Conservation (phyloP, 192 early-diverging fungal species). For the Dissophora ornata region DNA sequence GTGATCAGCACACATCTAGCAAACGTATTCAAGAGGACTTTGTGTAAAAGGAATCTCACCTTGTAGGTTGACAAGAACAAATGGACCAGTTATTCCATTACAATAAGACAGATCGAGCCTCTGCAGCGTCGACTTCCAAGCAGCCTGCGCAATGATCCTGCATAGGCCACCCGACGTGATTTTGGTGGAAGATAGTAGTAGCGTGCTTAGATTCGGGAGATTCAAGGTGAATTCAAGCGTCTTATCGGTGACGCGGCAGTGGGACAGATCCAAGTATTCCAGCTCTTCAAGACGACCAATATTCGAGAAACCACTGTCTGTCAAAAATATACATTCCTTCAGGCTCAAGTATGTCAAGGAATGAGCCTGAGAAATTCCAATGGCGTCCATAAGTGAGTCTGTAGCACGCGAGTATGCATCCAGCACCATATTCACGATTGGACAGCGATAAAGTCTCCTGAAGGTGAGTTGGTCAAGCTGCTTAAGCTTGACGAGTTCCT, state of each 20-base stretch:
- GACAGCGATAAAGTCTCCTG: slow-evolving; percentile 40
- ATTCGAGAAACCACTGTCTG: slow-evolving; percentile 55
- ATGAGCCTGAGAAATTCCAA: slow-evolving; percentile 43
- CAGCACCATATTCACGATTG: slow-evolving; percentile 53
- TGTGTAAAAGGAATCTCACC: slow-evolving; percentile 38
- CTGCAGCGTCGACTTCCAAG: slow-evolving; percentile 37
- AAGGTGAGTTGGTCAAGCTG: slow-evolving; percentile 47
- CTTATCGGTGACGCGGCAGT: slow-evolving; percentile 63
- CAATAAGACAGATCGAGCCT: slow-evolving; percentile 55
- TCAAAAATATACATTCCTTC: slow-evolving; percentile 57
- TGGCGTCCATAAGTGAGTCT: slow-evolving; percentile 57
- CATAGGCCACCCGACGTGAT: slow-evolving; percentile 61
- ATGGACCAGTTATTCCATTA: slow-evolving; percentile 26
- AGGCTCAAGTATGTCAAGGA: slow-evolving; percentile 55
- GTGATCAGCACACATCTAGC: no score
- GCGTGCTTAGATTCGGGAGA: slow-evolving; percentile 23
- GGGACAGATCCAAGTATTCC: slow-evolving; percentile 58
- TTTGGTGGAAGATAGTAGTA: slow-evolving; percentile 64
- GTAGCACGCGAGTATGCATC: slow-evolving; percentile 60
- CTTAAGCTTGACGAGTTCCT: slow-evolving; percentile 51
- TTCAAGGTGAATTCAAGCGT: slow-evolving; percentile 43
- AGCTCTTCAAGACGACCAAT: slow-evolving; percentile 53
- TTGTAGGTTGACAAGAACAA: slow-evolving; percentile 40
- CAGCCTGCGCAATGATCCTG: slow-evolving; percentile 25
- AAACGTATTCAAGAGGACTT: not conserved